Percentiles rank a stretch among this genome's conserved stretches.
Evolutionary conservation across 2,329 filamentous ascomycete genomes (phyloP).

Genomic region (Neurospora sp.): DNA sequence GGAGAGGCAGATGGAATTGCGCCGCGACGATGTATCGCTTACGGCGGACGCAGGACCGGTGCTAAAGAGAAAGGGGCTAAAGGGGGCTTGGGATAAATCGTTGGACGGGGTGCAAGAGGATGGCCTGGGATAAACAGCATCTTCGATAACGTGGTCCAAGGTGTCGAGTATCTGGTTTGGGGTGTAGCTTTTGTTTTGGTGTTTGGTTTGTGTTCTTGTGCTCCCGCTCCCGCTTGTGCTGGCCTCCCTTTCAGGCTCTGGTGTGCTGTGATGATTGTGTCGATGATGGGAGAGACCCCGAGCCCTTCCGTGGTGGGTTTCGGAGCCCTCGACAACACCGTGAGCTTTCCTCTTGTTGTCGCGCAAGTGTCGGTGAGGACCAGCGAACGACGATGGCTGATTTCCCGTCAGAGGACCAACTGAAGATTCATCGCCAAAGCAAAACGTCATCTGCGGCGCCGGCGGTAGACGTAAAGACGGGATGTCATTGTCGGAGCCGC

Average conservation of each 20-base stretch:
- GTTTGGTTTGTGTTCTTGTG: slow-evolving; percentile 1
- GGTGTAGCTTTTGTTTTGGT: not conserved
- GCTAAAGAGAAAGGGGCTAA: not conserved
- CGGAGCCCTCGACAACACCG: slow-evolving; percentile 3
- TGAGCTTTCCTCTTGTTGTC: slow-evolving; percentile 6
- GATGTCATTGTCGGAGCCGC: slow-evolving; percentile 28
- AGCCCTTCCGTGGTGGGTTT: not conserved
- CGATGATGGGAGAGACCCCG: slow-evolving; percentile 4
- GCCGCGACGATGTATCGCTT: slow-evolving; percentile 42
- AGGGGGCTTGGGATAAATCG: not conserved
- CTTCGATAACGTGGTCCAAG: not conserved
- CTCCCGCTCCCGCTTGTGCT: slow-evolving; percentile 6
- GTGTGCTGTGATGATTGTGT: not conserved
- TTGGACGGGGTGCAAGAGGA: not conserved
- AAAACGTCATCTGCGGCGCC: slow-evolving; percentile 40
- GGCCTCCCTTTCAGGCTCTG: not conserved
- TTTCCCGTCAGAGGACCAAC: slow-evolving; percentile 24
- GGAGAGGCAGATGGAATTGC: slow-evolving; percentile 38
- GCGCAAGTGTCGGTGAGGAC: slow-evolving; percentile 18
- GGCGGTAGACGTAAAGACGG: slow-evolving; percentile 24
- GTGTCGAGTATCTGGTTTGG: slow-evolving; percentile 1
- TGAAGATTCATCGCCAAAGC: slow-evolving; percentile 40
- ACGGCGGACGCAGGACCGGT: slow-evolving; percentile 24
- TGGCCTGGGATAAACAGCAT: not conserved
- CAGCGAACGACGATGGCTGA: slow-evolving; percentile 13